Evolutionary conservation across 2,329 filamentous ascomycete genomes (phyloP), one percentile per base, ranked within the genome.

Genomic region (Xylaria hypoxylon): DNA sequence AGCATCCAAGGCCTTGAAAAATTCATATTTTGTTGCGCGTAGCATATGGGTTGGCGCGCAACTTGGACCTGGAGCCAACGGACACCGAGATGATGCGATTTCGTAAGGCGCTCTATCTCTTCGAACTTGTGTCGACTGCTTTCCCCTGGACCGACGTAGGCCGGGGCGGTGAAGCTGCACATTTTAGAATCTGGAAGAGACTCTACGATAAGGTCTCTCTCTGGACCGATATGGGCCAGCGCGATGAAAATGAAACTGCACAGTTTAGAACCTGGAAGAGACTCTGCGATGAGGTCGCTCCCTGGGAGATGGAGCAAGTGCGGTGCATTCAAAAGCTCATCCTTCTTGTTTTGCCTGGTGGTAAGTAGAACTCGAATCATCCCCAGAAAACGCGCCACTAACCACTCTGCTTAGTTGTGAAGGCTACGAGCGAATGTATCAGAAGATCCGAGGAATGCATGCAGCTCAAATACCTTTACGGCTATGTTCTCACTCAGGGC

Each of bases 241-340:
- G 3, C 40, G 40, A 15, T 22, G 5, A n/a, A n/a, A n/a, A n/a
- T n/a, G n/a, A n/a, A n/a, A n/a, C n/a, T n/a, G n/a, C n/a, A n/a
- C n/a, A n/a, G n/a, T n/a, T n/a, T 31, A 5, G 7, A 44, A 35
- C 22, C 24, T 56, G 22, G 19, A 7, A 28, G 19, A 44, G 24
- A 7, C 8, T 57, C 26, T 45, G 40, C 17, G 10, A 33, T 6
- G 24, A 31, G 17, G 6, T 57, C 7, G 44, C 53, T 15, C 53
- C 53, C 2, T 57, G 40, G 53, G 53, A 57, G 17, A 45, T 45
- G 26, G 17, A 57, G n/a, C 53, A 57, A n/a, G 26, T 28, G 3
- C 40, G 40, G 24, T 22, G 5, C 40, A 17, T 57, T 22, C 53
- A 45, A 2, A 2, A 11, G 15, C 53, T 45, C 11, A 33, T 55